Percentiles rank a stretch among this genome's conserved stretches.
These are phyloP conservation scores for Setaria italica DNA, from an alignment of 202 grass and related monocot genomes.

Conservation along the genomic window DNA sequence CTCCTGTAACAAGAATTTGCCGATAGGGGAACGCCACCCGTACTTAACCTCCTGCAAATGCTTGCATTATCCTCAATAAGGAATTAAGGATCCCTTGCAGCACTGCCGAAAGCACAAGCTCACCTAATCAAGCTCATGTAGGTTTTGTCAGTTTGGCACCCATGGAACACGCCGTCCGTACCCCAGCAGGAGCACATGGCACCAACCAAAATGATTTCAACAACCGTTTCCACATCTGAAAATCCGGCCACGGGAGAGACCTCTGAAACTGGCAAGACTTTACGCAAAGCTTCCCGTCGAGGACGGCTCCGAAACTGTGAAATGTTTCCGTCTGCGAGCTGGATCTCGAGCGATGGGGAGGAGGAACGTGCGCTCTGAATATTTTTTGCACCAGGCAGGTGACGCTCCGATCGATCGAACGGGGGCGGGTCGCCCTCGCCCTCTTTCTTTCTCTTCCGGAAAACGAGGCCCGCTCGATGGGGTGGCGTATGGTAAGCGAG, in stretches of 20 bases:
- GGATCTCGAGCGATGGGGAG: no score
- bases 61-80: no score
- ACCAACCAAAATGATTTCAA: constrained; percentile 14
- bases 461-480: not conserved
- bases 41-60: not conserved
- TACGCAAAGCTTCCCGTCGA: not conserved
- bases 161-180: not conserved
- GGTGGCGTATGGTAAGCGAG: not conserved
- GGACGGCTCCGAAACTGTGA: not conserved
- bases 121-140: constrained; percentile 34
- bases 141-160: constrained; percentile 18
- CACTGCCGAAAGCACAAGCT: constrained; percentile 30
- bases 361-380: not conserved
- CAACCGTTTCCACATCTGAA: constrained; percentile 15
- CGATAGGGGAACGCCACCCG: not conserved
- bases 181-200: constrained; percentile 28
- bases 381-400: not conserved
- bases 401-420: not conserved
- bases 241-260: not conserved
- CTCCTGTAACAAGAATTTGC: constrained; percentile 28
- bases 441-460: constrained; percentile 4
- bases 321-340: not conserved
- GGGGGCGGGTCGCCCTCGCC: no score
- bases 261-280: not conserved
- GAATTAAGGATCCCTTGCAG: not conserved